Percentiles rank a stretch among this genome's conserved stretches.
These are phyloP conservation scores for Ganoderma meredithae DNA, from an alignment of 1,284 basidiomycete species.

Conservation along the genomic window DNA sequence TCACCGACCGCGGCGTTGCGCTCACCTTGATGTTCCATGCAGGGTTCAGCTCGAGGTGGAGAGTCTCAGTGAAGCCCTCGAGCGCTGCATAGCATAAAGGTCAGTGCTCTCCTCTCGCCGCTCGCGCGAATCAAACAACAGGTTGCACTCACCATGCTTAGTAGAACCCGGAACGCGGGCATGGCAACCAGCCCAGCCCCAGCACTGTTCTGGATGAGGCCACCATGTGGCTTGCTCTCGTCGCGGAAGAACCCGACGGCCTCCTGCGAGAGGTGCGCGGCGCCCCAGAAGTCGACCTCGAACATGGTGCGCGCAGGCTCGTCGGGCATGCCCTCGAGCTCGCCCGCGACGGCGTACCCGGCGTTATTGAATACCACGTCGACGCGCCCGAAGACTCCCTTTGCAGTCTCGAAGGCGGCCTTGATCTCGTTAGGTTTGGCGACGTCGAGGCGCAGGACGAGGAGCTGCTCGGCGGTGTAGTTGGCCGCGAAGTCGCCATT, in stretches of 20 bases:
- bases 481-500: slow-evolving; percentile 32
- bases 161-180: slow-evolving; percentile 30
- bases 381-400: slow-evolving; percentile 46
- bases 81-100: slow-evolving; percentile 38
- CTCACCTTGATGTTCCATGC: slow-evolving; percentile 43
- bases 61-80: slow-evolving; percentile 43
- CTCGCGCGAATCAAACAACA: background rate
- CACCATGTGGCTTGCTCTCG: slow-evolving; percentile 44
- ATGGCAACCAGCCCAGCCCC: slow-evolving; percentile 34
- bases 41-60: slow-evolving; percentile 40
- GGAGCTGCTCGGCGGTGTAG: slow-evolving; percentile 37
- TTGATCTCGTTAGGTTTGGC: slow-evolving; percentile 39
- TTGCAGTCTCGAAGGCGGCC: slow-evolving; percentile 44
- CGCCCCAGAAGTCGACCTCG: slow-evolving; percentile 50
- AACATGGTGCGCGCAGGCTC: slow-evolving; percentile 43
- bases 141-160: slow-evolving; percentile 34
- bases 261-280: slow-evolving; percentile 43
- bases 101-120: background rate
- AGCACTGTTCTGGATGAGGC: slow-evolving; percentile 43
- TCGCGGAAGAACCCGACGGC: slow-evolving; percentile 49
- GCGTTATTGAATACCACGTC: slow-evolving; percentile 57
- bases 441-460: slow-evolving; percentile 50
- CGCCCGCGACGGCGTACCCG: slow-evolving; percentile 32
- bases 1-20: background rate
- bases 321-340: slow-evolving; percentile 43